Percentiles rank a stretch among this genome's conserved stretches.
These are phyloP conservation scores for Cryptococcus neoformans DNA, from an alignment of 1,284 basidiomycete genomes.

Conservation along the genomic window DNA sequence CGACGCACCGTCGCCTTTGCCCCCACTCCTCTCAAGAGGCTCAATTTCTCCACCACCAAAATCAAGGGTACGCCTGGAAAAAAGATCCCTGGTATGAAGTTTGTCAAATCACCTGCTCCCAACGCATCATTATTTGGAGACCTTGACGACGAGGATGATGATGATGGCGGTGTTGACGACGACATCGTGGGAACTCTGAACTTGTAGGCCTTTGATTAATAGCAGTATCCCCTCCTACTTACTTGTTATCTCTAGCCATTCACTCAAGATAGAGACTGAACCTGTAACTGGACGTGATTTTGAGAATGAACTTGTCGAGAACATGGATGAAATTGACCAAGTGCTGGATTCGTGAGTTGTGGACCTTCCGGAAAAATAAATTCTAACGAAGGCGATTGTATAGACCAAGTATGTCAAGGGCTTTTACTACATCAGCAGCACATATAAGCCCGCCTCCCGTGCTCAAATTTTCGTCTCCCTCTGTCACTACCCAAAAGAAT, in stretches of 20 bases:
- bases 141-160: not conserved
- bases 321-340: slow-evolving; percentile 5
- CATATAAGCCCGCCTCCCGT: not conserved
- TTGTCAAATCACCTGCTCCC: not conserved
- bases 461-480: not conserved
- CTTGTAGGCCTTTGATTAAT: not conserved
- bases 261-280: not conserved
- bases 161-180: not conserved
- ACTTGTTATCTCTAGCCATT: not conserved
- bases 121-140: not conserved
- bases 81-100: slow-evolving; percentile 2
- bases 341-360: slow-evolving; percentile 4
- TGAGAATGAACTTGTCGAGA: not conserved
- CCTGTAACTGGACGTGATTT: not conserved
- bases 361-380: not conserved
- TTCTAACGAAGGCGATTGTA: not conserved
- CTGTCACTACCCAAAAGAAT: not conserved
- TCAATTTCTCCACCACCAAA: slow-evolving; percentile 1
- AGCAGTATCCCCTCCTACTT: not conserved
- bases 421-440: too few relatives aligned
- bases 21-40: slow-evolving; percentile 8
- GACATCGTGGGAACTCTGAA: too few relatives aligned
- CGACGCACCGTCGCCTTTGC: slow-evolving; percentile 8
- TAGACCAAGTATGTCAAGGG: too few relatives aligned
- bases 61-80: slow-evolving; percentile 2